Evolutionary conservation across 1,284 basidiomycete species (phyloP).

Genomic region (Leccinum pachyderme): DNA sequence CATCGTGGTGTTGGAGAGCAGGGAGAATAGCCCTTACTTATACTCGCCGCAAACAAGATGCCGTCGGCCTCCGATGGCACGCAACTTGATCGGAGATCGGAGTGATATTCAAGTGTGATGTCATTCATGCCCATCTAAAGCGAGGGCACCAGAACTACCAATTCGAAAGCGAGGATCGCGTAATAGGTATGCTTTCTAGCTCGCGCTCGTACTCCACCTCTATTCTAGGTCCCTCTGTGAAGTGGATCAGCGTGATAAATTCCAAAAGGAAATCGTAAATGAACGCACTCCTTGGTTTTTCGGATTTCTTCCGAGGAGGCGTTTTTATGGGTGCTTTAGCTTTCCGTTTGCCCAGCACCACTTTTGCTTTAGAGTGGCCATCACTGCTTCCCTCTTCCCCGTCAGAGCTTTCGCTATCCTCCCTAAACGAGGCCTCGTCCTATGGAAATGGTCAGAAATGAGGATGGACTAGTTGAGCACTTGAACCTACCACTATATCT

Average conservation of each 20-base stretch:
- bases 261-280: slow-evolving; percentile 3
- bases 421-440: slow-evolving; percentile 16
- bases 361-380: slow-evolving; percentile 41
- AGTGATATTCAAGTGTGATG: not conserved
- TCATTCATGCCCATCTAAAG: not conserved
- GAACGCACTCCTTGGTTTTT: slow-evolving; percentile 59
- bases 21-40: too few relatives aligned
- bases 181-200: slow-evolving; percentile 69
- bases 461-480: slow-evolving; percentile 2
- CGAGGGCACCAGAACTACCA: slow-evolving; percentile 44
- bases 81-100: not conserved
- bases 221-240: slow-evolving; percentile 72
- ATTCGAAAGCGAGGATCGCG: slow-evolving; percentile 53
- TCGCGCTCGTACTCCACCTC: slow-evolving; percentile 96
- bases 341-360: slow-evolving; percentile 69
- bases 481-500: slow-evolving; percentile 52
- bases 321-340: slow-evolving; percentile 39
- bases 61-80: not conserved
- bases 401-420: slow-evolving; percentile 37
- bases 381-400: slow-evolving; percentile 39
- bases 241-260: slow-evolving; percentile 14
- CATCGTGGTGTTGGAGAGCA: not conserved
- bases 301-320: slow-evolving; percentile 48
- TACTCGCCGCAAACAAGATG: not conserved
- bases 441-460: slow-evolving; percentile 3